Base-by-base conservation (phyloP, 1,139 yeast genomes). In the Pneumocystis sp. region DNA sequence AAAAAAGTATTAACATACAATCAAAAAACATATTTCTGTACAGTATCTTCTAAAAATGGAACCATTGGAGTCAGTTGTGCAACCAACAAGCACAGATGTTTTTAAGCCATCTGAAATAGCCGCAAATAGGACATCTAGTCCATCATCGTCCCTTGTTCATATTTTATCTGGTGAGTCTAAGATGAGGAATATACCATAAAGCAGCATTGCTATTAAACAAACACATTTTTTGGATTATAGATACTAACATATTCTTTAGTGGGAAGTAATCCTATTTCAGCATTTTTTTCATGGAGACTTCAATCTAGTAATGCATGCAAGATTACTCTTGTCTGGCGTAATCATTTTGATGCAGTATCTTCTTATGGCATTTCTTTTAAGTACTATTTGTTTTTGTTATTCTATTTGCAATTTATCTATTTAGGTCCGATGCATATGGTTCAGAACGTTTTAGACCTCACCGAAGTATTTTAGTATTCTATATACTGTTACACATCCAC, bases 211-310 rank as follows among this genome's bases (percentile, higher is more conserved):
- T 19, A 7, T 21, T 19, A 35, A 29, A 7, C 17, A 15, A 37
- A 37, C 61, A 5, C n/a, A 15, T 5, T 45, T 29, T 42, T 35
- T 29, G 12, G 7, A 17, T 10, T 17, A 17, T 15, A n/a, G 19
- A n/a, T 29, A 61, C 17, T 61, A 50, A 50, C 31, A 45, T 34
- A 29, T 17, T 25, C 37, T 31, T 3, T 63, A 67, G 71, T 70
- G 42, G 71, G 71, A 57, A 67, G 70, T 65, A 70, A 66, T 62
- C 67, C 71, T 34, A 65, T 69, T 61, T 67, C 70, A 21, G 71
- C 71, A n/a, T 70, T 69, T 61, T 64, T 69, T 29, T 65, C 71
- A 17, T 70, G 71, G 70, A 65, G 71, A 10, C 65, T 70, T 45
- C 62, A 70, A n/a, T 67, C 70, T 17, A 64, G 67, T 37, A 67